Conservation (phyloP, 768 basidiomycete genomes). For the Tricholoma terreum region DNA sequence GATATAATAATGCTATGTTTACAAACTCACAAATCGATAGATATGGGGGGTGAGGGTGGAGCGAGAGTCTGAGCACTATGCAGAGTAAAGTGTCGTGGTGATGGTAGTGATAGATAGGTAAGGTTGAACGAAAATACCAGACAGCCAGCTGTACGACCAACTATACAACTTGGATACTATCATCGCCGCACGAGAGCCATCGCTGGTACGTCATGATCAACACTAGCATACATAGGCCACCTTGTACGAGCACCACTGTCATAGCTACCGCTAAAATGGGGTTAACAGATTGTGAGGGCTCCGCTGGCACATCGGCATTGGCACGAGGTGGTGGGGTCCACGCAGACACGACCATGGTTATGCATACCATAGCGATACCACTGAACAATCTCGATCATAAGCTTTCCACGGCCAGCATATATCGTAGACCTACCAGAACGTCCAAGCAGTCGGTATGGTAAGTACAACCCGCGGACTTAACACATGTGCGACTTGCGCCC, state of each 20-base stretch:
- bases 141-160: too few species aligned
- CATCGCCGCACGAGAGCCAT: not conserved
- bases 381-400: not conserved
- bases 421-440: not conserved
- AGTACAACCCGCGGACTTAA: not conserved
- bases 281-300: not conserved
- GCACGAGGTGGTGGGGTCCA: not conserved
- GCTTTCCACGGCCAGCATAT: not conserved
- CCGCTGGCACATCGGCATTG: too few species aligned
- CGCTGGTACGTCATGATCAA: not conserved
- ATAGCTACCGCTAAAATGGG: not conserved
- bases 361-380: not conserved
- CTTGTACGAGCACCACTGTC: not conserved
- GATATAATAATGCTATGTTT: too few species aligned
- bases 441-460: not conserved
- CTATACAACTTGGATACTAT: too few species aligned
- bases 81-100: too few species aligned
- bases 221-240: not conserved
- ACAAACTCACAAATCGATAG: too few species aligned
- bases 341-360: not conserved
- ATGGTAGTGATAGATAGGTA: too few species aligned
- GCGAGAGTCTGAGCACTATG: too few species aligned
- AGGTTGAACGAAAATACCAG: too few species aligned
- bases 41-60: too few species aligned
- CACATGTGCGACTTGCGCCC: not conserved